Conservation (phyloP, 805 yeast genomes). For the Wickerhamiella azymoides region DNA sequence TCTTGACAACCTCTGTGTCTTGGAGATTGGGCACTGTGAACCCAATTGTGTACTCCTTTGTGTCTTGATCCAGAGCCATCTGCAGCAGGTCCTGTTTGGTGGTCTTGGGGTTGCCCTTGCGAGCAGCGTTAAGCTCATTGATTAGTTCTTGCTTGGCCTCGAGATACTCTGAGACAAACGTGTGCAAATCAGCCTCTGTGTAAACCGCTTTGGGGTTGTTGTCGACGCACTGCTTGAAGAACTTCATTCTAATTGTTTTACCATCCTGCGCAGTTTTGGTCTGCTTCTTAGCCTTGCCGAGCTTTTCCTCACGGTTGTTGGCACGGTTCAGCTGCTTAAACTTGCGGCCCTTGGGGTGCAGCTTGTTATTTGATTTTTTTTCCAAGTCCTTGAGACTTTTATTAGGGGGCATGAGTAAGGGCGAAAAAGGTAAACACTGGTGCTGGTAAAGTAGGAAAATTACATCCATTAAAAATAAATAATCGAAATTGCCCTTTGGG, state of each 20-base stretch:
- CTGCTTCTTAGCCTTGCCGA: slow-evolving; percentile 43
- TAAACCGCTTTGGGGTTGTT: slow-evolving; percentile 27
- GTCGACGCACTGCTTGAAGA: slow-evolving; percentile 10
- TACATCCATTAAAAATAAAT: neutral
- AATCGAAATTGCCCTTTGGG: too few species aligned
- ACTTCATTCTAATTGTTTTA: slow-evolving; percentile 15
- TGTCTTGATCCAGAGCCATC: slow-evolving; percentile 46
- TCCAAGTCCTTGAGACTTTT: slow-evolving; percentile 54
- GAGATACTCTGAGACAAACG: slow-evolving; percentile 44
- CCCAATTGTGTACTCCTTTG: slow-evolving; percentile 53
- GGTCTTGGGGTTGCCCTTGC: slow-evolving; percentile 78
- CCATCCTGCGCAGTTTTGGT: slow-evolving; percentile 35
- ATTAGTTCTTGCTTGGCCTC: slow-evolving; percentile 66
- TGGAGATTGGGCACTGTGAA: slow-evolving; percentile 56
- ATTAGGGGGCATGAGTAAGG: slow-evolving; percentile 44
- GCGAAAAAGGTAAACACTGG: neutral
- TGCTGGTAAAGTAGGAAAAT: too few species aligned
- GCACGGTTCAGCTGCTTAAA: slow-evolving; percentile 75
- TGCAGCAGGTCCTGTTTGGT: slow-evolving; percentile 56
- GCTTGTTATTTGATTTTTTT: slow-evolving; percentile 42
- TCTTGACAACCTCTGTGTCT: slow-evolving; percentile 42
- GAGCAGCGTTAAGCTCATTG: slow-evolving; percentile 39
- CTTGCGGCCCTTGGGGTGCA: slow-evolving; percentile 80
- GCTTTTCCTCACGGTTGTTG: slow-evolving; percentile 65
- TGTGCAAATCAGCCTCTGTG: slow-evolving; percentile 43